Percentiles rank a stretch among this genome's conserved stretches.
phyloP scores from a whole-genome alignment of 805 yeast species.

The Yarrowia osloensis region DNA sequence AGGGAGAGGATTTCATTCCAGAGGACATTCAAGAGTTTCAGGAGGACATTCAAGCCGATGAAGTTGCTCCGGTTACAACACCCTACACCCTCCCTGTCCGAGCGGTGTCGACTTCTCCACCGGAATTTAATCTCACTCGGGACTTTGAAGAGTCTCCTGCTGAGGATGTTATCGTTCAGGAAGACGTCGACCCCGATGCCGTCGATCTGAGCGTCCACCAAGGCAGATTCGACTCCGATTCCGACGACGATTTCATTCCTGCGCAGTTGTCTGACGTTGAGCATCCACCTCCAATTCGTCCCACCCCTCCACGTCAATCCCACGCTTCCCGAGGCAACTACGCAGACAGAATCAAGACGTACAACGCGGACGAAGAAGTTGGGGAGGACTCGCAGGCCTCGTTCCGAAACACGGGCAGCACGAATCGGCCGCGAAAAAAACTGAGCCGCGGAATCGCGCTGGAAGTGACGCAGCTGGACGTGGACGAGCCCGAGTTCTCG shows the following conservation, averaged over 20 bases:
- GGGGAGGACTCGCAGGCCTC: not conserved
- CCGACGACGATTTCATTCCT: slow-evolving; percentile 5
- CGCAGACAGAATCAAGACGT: not conserved
- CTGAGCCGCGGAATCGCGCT: not conserved
- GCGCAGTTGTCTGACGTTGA: not conserved
- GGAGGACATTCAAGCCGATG: no score
- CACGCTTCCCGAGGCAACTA: not conserved
- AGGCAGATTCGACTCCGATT: not conserved
- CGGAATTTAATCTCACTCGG: not conserved
- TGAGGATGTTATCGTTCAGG: not conserved
- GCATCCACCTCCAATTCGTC: not conserved
- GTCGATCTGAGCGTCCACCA: not conserved
- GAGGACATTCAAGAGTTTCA: not conserved
- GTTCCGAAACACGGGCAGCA: not conserved
- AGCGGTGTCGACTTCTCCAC: not conserved
- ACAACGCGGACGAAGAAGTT: not conserved
- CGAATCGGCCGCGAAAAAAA: not conserved
- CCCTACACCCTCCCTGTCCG: not conserved
- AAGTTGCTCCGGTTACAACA: not conserved
- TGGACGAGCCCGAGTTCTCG: not conserved
- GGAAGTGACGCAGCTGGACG: slow-evolving; percentile 6
- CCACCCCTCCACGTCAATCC: not conserved
- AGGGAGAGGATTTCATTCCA: not conserved
- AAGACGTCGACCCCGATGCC: no score
- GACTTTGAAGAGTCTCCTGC: not conserved